phyloP scores from a whole-genome alignment of 2,329 filamentous ascomycete genomes.

The Ceratocystis destructans region DNA sequence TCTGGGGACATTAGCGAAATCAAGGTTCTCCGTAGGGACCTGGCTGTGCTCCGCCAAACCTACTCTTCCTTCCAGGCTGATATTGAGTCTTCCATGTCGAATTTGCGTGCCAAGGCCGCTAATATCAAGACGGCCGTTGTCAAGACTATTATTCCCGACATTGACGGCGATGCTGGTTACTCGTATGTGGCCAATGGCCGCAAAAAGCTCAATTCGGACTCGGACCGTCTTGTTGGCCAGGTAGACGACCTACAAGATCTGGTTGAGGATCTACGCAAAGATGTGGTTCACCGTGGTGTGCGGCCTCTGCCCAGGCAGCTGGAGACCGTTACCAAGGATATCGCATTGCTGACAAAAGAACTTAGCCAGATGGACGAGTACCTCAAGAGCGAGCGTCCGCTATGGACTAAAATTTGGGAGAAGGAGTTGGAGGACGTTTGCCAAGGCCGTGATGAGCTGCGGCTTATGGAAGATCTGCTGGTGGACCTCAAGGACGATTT shows the following conservation, averaged over 20 bases:
- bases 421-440: slow-evolving; percentile 92
- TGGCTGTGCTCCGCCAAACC: slow-evolving; percentile 83
- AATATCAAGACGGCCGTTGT: slow-evolving; percentile 64
- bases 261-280: slow-evolving; percentile 92
- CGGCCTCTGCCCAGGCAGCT: slow-evolving; percentile 81
- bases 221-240: slow-evolving; percentile 75
- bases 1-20: slow-evolving; percentile 60
- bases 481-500: slow-evolving; percentile 87
- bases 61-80: slow-evolving; percentile 86
- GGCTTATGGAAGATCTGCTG: slow-evolving; percentile 89
- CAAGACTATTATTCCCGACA: slow-evolving; percentile 55
- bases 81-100: slow-evolving; percentile 73
- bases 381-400: slow-evolving; percentile 78
- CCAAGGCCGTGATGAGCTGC: slow-evolving; percentile 85
- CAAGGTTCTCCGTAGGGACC: slow-evolving; percentile 68
- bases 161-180: slow-evolving; percentile 67
- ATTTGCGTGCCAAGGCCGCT: slow-evolving; percentile 66
- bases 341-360: slow-evolving; percentile 65
- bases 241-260: slow-evolving; percentile 96
- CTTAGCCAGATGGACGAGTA: slow-evolving; percentile 91
- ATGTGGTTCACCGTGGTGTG: slow-evolving; percentile 85
- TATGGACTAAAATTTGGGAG: slow-evolving; percentile 99
- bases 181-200: slow-evolving; percentile 76
- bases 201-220: slow-evolving; percentile 73
- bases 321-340: slow-evolving; percentile 78